Evolutionary conservation across 495 filamentous ascomycete genomes (phyloP).

Genomic region (Penicillium alfredii): DNA sequence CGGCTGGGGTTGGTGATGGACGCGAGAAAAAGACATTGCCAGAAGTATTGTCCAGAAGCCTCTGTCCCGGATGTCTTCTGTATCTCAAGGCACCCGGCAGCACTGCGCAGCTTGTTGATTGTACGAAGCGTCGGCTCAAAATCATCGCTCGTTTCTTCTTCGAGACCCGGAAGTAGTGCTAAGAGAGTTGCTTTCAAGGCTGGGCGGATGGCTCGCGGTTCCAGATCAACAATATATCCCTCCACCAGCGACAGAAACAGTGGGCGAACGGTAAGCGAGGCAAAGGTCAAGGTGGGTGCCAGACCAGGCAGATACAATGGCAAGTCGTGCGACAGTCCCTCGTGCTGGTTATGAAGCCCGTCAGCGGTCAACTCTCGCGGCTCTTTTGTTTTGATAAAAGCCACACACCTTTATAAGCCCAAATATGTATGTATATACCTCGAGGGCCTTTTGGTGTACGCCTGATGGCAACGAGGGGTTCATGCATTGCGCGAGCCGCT

Average conservation of each 20-base stretch:
- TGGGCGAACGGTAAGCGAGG: constrained; percentile 80
- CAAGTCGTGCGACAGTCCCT: constrained; percentile 74
- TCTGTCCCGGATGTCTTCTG: constrained; percentile 42
- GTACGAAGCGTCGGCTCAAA: constrained; percentile 82
- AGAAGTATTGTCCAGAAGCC: constrained; percentile 80
- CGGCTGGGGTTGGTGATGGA: constrained; percentile 81
- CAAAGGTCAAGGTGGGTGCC: constrained; percentile 82
- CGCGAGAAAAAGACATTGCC: constrained; percentile 95
- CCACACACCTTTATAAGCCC: constrained; percentile 31
- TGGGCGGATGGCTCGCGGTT: constrained; percentile 66
- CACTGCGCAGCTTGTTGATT: constrained; percentile 68
- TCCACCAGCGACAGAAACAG: constrained; percentile 80
- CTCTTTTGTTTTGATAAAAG: not conserved
- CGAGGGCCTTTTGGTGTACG: constrained; percentile 96
- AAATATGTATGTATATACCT: constrained; percentile 90
- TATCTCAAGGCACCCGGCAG: constrained; percentile 49
- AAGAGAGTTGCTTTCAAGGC: constrained; percentile 85
- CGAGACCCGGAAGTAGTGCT: constrained; percentile 79
- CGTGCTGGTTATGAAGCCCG: constrained; percentile 34
- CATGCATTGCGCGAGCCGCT: constrained; percentile 88
- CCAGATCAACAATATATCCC: constrained; percentile 65
- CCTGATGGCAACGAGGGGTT: constrained; percentile 90
- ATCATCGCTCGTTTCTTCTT: constrained; percentile 95
- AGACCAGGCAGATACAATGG: constrained; percentile 85
- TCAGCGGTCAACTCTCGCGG: constrained; percentile 5